Percentiles rank a stretch among this genome's conserved stretches.
phyloP scores from a whole-genome alignment of 75 land plant species.

The Cryptomeria japonica region DNA sequence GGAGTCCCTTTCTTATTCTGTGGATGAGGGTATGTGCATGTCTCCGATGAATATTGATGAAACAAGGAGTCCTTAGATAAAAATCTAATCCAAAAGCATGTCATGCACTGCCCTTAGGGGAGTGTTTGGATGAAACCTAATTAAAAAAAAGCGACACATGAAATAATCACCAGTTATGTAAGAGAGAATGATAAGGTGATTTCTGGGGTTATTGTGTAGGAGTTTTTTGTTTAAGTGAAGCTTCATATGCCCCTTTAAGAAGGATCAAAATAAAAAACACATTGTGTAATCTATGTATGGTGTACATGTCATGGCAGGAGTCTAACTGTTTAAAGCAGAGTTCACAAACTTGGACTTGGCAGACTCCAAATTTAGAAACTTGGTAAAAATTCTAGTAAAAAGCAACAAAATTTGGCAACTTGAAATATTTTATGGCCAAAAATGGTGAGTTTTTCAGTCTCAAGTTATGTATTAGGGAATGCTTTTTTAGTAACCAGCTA shows the following conservation, averaged over 20 bases:
- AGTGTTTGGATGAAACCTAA: neutral
- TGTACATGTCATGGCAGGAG: neutral
- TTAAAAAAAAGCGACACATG: neutral
- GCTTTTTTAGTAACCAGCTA: no score
- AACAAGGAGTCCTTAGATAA: neutral
- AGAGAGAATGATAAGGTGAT: neutral
- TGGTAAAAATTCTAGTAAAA: no score
- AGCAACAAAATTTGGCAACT: no score
- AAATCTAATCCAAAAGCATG: no score
- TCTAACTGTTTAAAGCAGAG: no score
- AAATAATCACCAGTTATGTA: neutral
- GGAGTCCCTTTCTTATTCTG: neutral
- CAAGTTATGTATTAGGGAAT: no score
- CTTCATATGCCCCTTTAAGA: neutral
- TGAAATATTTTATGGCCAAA: no score
- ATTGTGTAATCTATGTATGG: neutral
- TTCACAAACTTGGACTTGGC: no score
- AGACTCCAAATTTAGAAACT: no score
- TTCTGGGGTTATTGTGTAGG: neutral
- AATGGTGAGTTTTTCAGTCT: no score
- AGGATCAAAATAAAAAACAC: neutral
- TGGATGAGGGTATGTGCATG: neutral
- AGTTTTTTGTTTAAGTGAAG: neutral
- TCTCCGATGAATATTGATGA: neutral
- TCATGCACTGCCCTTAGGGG: neutral